phyloP scores from a whole-genome alignment of 164 flowering plant genomes.

The Platanus orientalis region DNA sequence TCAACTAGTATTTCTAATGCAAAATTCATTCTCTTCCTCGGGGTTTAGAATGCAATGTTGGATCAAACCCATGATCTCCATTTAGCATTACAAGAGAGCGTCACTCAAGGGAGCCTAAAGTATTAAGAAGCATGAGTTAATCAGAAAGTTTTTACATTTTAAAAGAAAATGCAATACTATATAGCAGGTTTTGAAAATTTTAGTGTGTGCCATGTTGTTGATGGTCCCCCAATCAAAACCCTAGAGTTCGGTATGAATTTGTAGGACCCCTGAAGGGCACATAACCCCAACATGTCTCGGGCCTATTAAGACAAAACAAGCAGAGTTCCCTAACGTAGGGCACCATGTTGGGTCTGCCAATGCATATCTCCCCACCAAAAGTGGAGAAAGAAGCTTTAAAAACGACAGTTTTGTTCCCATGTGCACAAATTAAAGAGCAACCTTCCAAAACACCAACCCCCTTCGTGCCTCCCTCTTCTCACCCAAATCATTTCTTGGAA shows the following conservation, averaged over 20 bases:
- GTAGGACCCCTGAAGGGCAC: constrained; percentile 41
- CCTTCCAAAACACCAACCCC: constrained; percentile 62
- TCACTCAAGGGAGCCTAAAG: no score
- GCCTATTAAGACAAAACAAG: constrained; percentile 56
- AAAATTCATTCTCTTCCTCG: background rate
- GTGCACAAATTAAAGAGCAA: constrained; percentile 70
- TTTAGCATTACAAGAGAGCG: background rate
- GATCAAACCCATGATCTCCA: background rate
- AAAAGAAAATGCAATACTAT: no score
- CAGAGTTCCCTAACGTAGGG: constrained; percentile 42
- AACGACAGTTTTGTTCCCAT: constrained; percentile 79
- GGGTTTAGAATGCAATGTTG: no score
- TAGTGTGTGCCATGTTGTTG: no score
- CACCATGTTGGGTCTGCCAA: constrained; percentile 48
- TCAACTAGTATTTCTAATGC: background rate
- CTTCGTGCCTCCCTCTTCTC: constrained; percentile 24
- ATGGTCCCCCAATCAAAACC: constrained; percentile 2
- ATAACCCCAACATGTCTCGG: constrained; percentile 61
- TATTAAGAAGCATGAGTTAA: no score
- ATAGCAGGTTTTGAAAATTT: no score
- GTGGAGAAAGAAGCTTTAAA: constrained; percentile 40
- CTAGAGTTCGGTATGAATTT: constrained; percentile 6
- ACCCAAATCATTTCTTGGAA: constrained; percentile 22
- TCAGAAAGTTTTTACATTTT: no score
- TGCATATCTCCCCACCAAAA: constrained; percentile 54